Base-by-base conservation (phyloP, 73 alveolate species). In the Diophrys sp. region DNA sequence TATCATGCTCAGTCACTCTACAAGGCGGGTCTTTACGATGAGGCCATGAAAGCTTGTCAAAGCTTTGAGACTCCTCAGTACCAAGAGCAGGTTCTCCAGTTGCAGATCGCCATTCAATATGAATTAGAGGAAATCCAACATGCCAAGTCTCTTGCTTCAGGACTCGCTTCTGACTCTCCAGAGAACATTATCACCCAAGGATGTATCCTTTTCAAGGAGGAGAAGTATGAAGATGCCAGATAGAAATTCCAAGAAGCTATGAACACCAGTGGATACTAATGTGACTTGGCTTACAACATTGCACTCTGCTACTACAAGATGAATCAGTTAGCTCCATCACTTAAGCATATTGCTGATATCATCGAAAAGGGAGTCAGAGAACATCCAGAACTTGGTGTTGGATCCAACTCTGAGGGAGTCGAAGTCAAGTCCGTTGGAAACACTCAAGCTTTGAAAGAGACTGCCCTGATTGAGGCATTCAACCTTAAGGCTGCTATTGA, bases 391-490 rank as follows among this genome's bases (percentile, higher is more conserved):
- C 81, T 96, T 31, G 97, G 99, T n/a, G 99, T 96, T 33, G 99
- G 99, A 14, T 90, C 98, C 8, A 89, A 93, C 84, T 92, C 98
- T 11, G 98, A 93, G 80, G 98, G 99, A 53, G 96, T 83, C 31
- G 99, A 93, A 83, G 99, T 92, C 29, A 94, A 97, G 92, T 82
- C 97, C 79, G 99, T 97, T 24, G 99, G 99, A 26, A 97, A 97
- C 81, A 93, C 99, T 72, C 91, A 95, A 71, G 98, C 98, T 23
- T 88, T 97, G 53, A 89, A 95, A 75, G 99, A 96, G 71, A 94
- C 99, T n/a, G 99, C 99, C 54, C 83, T 97, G 77, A 95, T 97
- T 55, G 99, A 97, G 76, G 99, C 99, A 31, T 96, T 96, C 92
- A 97, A 97, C 82, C 83, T 97, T 77, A 97, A 96, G 88, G 99